Evolutionary conservation across 768 basidiomycete species (phyloP).

Genomic region (Astraeus odoratus): DNA sequence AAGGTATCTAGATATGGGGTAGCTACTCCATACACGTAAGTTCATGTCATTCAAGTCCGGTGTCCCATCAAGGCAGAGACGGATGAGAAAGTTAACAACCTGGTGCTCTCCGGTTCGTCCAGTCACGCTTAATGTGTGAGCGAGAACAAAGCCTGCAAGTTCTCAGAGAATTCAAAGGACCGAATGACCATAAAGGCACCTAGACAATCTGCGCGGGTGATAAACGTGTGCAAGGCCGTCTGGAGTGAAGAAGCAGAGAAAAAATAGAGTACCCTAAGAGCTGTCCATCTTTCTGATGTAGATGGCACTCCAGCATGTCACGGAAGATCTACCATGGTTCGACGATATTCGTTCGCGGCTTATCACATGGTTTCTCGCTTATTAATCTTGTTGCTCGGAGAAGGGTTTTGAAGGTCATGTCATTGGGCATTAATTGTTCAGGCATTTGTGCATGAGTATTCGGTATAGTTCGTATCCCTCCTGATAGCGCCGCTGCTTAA

Average conservation of each 20-base stretch:
- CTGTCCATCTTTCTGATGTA: conserved; percentile 12
- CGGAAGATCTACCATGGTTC: conserved; percentile 37
- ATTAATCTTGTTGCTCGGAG: conserved; percentile 27
- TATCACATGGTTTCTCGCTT: conserved; percentile 16
- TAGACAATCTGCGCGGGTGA: conserved; percentile 39
- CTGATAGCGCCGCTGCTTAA: conserved; percentile 23
- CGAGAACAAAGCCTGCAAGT: conserved; percentile 33
- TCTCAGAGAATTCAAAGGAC: conserved; percentile 24
- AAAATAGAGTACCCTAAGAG: conserved; percentile 18
- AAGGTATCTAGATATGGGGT: too few species aligned
- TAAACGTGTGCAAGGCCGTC: conserved; percentile 38
- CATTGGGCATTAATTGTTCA: conserved; percentile 28
- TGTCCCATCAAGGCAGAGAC: too few species aligned
- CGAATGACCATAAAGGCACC: conserved; percentile 37
- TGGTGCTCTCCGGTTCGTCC: background rate
- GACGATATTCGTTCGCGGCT: conserved; percentile 17
- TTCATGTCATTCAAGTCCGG: too few species aligned
- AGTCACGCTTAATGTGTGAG: conserved; percentile 26
- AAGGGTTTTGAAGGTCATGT: conserved; percentile 40
- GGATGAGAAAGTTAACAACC: too few species aligned
- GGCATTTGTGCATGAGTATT: conserved; percentile 29
- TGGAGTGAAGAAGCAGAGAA: conserved; percentile 32
- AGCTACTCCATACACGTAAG: too few species aligned
- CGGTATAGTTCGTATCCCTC: conserved; percentile 40
- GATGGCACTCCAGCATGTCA: conserved; percentile 36